Conservation (phyloP, 257 asterid species). For the Solanum chaucha region DNA sequence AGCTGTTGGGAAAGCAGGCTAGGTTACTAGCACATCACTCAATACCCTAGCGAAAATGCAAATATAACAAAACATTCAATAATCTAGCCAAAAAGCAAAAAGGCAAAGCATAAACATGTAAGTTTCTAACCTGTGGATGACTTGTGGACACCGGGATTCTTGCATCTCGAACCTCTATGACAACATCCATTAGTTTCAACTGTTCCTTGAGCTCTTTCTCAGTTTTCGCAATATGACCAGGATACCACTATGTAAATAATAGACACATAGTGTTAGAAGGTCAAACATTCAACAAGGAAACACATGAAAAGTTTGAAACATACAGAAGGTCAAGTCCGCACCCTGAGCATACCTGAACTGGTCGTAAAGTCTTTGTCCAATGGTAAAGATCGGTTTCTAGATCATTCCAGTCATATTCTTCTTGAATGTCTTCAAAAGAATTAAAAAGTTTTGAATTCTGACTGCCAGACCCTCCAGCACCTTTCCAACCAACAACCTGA, state of each 20-base stretch:
- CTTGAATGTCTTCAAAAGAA: constrained; percentile 24
- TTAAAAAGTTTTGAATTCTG: constrained; percentile 25
- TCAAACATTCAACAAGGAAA: not conserved
- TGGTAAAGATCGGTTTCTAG: constrained; percentile 65
- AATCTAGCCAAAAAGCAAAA: not conserved
- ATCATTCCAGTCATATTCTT: constrained; percentile 59
- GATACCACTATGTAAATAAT: constrained; percentile 65
- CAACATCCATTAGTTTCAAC: constrained; percentile 96
- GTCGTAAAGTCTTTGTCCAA: constrained; percentile 78
- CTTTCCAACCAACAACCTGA: constrained; percentile 72
- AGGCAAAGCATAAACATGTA: not conserved
- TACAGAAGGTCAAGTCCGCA: constrained; percentile 7
- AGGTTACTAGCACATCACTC: not conserved
- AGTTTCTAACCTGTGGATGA: constrained; percentile 66
- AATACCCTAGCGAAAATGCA: not conserved
- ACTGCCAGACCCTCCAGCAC: constrained; percentile 27
- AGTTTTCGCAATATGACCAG: constrained; percentile 93
- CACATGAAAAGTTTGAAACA: not conserved
- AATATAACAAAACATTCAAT: not conserved
- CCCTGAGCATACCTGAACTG: constrained; percentile 70
- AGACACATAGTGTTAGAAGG: constrained; percentile 6
- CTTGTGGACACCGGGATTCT: constrained; percentile 86
- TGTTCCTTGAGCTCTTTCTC: constrained; percentile 93
- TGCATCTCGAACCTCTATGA: constrained; percentile 95
- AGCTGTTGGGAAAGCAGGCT: not conserved